Conservation (phyloP, 2,329 filamentous ascomycete genomes). For the Leptosphaerulina australis region DNA sequence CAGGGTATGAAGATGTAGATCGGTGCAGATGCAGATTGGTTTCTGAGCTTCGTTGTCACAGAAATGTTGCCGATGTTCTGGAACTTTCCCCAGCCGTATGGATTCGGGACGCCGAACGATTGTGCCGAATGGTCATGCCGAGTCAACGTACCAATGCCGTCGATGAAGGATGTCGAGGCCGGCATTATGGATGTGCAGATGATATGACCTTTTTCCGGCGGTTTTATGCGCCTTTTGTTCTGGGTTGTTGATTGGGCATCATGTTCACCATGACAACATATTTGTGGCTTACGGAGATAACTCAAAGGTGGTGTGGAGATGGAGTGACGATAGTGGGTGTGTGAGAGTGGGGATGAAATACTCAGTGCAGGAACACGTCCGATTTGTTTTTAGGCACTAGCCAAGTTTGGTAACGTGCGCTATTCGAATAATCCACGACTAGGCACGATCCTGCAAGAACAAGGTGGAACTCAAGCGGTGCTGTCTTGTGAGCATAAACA, state of each 20-base stretch:
- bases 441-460: slow-evolving; percentile 10
- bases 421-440: slow-evolving; percentile 2
- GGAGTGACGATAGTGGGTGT: slow-evolving; percentile 8
- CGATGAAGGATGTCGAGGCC: slow-evolving; percentile 5
- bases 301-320: slow-evolving; percentile 16
- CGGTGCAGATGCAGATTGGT: slow-evolving; percentile 16
- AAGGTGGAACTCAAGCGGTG: neutral
- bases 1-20: slow-evolving; percentile 15
- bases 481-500: slow-evolving; percentile 8
- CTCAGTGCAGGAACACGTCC: slow-evolving; percentile 18
- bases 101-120: slow-evolving; percentile 16
- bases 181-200: slow-evolving; percentile 2
- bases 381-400: neutral
- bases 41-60: slow-evolving; percentile 9
- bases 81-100: slow-evolving; percentile 12
- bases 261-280: slow-evolving; percentile 14
- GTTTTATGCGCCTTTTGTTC: slow-evolving; percentile 9
- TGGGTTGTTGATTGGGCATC: slow-evolving; percentile 6
- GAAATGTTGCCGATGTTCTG: slow-evolving; percentile 15
- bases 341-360: slow-evolving; percentile 15
- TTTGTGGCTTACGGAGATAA: slow-evolving; percentile 15
- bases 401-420: neutral
- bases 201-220: slow-evolving; percentile 11
- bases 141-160: neutral
- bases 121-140: slow-evolving; percentile 1